Evolutionary conservation across 495 filamentous ascomycete species (phyloP).

Genomic region (Polyplosphaeria fusca): DNA sequence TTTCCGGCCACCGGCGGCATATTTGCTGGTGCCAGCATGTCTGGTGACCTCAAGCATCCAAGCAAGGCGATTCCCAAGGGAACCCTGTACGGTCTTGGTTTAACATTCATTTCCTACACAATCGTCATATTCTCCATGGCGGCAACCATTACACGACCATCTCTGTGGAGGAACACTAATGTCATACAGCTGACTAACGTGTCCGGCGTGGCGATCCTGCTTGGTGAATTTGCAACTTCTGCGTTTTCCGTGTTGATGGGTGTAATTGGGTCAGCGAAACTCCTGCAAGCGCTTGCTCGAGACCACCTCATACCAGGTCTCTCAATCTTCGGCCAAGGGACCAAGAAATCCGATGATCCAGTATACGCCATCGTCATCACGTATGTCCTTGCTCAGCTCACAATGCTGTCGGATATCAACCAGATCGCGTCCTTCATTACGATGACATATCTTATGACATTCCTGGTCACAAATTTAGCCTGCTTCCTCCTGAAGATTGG

Average conservation of each 20-base stretch:
- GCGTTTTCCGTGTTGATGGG: constrained; percentile 88
- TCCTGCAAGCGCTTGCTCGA: constrained; percentile 78
- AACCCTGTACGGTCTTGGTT: constrained; percentile 69
- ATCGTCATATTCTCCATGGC: constrained; percentile 79
- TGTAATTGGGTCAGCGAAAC: constrained; percentile 81
- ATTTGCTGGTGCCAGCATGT: constrained; percentile 84
- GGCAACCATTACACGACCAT: constrained; percentile 68
- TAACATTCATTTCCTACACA: constrained; percentile 74
- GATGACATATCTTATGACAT: constrained; percentile 81
- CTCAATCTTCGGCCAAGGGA: constrained; percentile 71
- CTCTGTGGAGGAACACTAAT: constrained; percentile 71
- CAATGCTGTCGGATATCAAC: constrained; percentile 82
- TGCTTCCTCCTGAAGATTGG: constrained; percentile 86
- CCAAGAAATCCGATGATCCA: constrained; percentile 71
- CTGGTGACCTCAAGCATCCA: constrained; percentile 76
- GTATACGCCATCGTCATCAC: constrained; percentile 74
- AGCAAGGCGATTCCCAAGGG: constrained; percentile 82
- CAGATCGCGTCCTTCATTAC: constrained; percentile 84
- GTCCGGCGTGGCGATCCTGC: constrained; percentile 67
- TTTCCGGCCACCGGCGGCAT: constrained; percentile 82
- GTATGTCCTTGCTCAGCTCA: constrained; percentile 70
- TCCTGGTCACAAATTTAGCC: constrained; percentile 76
- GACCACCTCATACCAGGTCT: constrained; percentile 78
- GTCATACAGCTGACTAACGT: constrained; percentile 76
- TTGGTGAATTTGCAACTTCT: constrained; percentile 76